phyloP scores from a whole-genome alignment of 2,329 filamentous ascomycete genomes.

The Mariannaea elegans region DNA sequence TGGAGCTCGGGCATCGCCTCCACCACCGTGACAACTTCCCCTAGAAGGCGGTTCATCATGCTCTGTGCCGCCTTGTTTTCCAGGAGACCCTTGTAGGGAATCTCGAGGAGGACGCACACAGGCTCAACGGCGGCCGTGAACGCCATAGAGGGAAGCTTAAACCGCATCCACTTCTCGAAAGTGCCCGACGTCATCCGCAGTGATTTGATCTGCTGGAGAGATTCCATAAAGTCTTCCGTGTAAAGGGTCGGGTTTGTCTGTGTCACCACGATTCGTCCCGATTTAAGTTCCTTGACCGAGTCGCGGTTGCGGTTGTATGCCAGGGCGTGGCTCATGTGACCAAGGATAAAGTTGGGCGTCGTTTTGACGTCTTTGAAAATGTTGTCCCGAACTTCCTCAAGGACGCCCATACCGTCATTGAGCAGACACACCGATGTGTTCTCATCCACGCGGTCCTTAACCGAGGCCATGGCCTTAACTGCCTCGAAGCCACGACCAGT shows the following conservation, averaged over 20 bases:
- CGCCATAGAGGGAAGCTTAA: conserved; percentile 82
- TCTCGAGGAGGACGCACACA: conserved; percentile 80
- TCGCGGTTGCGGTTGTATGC: conserved; percentile 50
- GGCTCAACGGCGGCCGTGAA: conserved; percentile 82
- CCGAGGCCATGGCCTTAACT: conserved; percentile 62
- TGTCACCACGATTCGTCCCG: conserved; percentile 46
- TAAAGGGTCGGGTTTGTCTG: conserved; percentile 26
- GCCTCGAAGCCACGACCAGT: conserved; percentile 65
- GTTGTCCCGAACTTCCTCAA: conserved; percentile 77
- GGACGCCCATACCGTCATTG: conserved; percentile 82
- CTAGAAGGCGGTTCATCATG: conserved; percentile 75
- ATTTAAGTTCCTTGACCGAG: conserved; percentile 50
- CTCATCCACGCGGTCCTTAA: conserved; percentile 73
- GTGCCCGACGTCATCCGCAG: conserved; percentile 34
- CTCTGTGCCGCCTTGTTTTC: conserved; percentile 71
- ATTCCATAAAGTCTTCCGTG: conserved; percentile 33
- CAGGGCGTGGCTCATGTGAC: conserved; percentile 63
- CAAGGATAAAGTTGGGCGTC: conserved; percentile 81
- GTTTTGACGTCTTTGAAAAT: conserved; percentile 73
- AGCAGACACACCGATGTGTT: conserved; percentile 79
- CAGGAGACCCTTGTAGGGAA: conserved; percentile 75
- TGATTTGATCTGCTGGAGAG: conserved; percentile 29
- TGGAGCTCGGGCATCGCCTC: conserved; percentile 77
- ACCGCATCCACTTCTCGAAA: conserved; percentile 64
- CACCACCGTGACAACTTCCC: conserved; percentile 79